Conservation (phyloP, 768 basidiomycete species). For the Boletus eberwhitei region DNA sequence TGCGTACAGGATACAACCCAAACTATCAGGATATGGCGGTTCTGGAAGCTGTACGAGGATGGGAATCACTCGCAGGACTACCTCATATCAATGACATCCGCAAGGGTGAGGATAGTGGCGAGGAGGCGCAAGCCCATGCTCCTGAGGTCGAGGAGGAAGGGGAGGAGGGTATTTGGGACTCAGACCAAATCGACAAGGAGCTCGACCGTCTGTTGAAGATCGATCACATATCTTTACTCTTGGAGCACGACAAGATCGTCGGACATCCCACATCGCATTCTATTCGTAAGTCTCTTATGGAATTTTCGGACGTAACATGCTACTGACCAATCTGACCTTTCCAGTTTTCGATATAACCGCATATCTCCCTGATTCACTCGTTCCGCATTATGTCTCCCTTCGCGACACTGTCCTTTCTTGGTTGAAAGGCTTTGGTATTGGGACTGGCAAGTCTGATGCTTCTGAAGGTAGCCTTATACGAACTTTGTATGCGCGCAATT, state of each 20-base stretch:
- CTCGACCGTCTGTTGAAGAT: conserved; percentile 54
- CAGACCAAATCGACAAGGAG: conserved; percentile 53
- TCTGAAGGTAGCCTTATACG: conserved; percentile 37
- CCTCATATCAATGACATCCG: conserved; percentile 70
- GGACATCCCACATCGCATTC: conserved; percentile 46
- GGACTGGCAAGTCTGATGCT: conserved; percentile 37
- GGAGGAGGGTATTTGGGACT: conserved; percentile 57
- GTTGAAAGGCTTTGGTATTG: conserved; percentile 63
- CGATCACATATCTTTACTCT: conserved; percentile 72
- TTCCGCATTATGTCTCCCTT: conserved; percentile 70
- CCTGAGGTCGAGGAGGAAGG: conserved; percentile 36
- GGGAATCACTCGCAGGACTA: conserved; percentile 71
- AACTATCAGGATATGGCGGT: conserved; percentile 99
- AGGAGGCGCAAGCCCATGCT: conserved; percentile 26
- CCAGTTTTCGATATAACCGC: conserved; percentile 76
- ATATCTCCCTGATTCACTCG: conserved; percentile 80
- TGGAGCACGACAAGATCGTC: conserved; percentile 74
- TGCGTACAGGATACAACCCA: conserved; percentile 89
- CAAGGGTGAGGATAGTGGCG: conserved; percentile 42
- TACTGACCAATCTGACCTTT: background rate
- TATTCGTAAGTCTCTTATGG: conserved; percentile 47
- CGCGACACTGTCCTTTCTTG: conserved; percentile 58
- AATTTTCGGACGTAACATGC: background rate
- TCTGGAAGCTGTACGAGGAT: conserved; percentile 92
- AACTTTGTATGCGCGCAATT: background rate